Conservation (phyloP, 108 stramenopile genomes). For the Nannochloropsis oceanica region DNA sequence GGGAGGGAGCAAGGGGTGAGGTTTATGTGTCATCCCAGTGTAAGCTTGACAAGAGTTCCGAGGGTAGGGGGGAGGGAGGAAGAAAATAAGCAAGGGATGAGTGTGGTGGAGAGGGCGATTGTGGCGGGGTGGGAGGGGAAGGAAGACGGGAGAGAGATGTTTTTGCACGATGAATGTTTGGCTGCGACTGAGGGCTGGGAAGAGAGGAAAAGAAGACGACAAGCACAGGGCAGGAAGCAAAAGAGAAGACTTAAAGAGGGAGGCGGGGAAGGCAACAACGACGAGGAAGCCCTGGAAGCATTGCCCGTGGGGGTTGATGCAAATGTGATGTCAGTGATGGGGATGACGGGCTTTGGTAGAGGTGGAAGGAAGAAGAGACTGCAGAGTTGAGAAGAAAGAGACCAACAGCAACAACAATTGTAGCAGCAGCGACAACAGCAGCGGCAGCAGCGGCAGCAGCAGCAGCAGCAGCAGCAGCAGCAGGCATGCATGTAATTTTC, state of each 20-base stretch:
- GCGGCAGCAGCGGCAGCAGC: too few species aligned
- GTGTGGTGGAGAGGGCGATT: neutral
- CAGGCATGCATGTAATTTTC: too few species aligned
- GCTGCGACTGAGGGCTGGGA: neutral
- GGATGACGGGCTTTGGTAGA: neutral
- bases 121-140: neutral
- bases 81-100: neutral
- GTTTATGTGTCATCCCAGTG: neutral
- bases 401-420: neutral
- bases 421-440: too few species aligned
- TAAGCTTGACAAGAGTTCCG: neutral
- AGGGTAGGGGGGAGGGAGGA: neutral
- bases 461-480: too few species aligned
- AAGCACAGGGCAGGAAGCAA: neutral
- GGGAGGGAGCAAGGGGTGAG: neutral
- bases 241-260: neutral
- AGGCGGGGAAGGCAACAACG: neutral
- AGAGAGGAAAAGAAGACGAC: neutral
- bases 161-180: neutral
- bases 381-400: neutral
- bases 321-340: neutral
- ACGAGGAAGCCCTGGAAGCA: neutral
- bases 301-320: neutral
- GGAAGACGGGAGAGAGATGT: neutral
- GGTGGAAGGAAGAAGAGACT: neutral